A percentile compares a stretch with the other conserved stretches of the same genome.
These are phyloP conservation scores for Cystofilobasidium capitatum DNA, from an alignment of 768 basidiomycete species.

Conservation along the genomic window DNA sequence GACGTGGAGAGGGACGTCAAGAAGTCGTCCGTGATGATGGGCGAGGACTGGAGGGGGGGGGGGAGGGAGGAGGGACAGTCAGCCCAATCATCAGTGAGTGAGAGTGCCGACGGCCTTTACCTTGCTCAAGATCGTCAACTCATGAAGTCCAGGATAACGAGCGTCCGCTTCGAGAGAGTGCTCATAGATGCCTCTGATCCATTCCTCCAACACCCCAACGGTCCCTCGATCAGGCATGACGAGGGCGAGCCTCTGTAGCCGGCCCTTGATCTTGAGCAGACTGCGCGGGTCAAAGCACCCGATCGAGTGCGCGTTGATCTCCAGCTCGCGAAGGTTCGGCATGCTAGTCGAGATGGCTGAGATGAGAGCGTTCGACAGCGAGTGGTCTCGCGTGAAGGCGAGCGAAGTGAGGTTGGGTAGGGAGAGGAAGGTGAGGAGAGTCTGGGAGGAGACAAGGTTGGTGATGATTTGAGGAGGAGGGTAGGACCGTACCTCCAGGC, in stretches of 20 bases:
- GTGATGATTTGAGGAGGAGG: constrained; percentile 9
- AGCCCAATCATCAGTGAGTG: too few species aligned
- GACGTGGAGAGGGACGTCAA: neutral
- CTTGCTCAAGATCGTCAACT: constrained; percentile 13
- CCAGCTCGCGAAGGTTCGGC: constrained; percentile 12
- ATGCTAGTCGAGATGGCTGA: constrained; percentile 4
- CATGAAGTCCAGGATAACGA: neutral
- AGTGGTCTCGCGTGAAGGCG: constrained; percentile 15
- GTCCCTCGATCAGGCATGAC: constrained; percentile 24
- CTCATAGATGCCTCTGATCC: neutral
- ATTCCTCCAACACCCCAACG: constrained; percentile 5
- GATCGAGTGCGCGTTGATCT: constrained; percentile 19
- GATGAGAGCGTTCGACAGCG: constrained; percentile 11
- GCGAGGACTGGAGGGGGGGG: neutral
- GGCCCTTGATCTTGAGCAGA: constrained; percentile 1
- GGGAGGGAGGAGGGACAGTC: neutral
- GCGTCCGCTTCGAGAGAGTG: neutral
- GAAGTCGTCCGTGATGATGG: constrained; percentile 17
- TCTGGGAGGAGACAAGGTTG: neutral
- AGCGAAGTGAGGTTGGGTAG: constrained; percentile 21
- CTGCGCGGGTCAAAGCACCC: constrained; percentile 7
- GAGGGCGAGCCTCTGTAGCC: neutral
- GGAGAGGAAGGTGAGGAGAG: constrained; percentile 11
- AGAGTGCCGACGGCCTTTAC: neutral
- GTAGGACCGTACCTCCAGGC: constrained; percentile 22